Evolutionary conservation across 176 grass and related monocot species (phyloP).

Genomic region (Coix lacrymajobi): DNA sequence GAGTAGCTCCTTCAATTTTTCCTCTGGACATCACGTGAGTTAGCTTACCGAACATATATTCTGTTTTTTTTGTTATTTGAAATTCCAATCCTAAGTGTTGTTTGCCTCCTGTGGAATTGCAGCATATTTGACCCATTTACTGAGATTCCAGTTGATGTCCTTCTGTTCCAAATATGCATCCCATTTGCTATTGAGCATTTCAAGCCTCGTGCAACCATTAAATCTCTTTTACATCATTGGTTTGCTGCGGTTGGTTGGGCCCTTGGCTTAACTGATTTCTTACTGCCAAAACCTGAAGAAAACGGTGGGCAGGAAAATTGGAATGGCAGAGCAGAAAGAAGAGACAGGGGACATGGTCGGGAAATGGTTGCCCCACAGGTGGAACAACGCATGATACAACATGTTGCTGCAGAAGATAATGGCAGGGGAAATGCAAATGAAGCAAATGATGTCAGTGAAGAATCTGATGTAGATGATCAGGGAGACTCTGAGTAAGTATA

Average conservation of each 20-base stretch:
- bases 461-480: conserved; percentile 78
- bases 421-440: conserved; percentile 52
- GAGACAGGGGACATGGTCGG: conserved; percentile 51
- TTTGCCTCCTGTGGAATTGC: conserved; percentile 5
- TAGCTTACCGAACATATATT: not conserved
- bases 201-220: conserved; percentile 84
- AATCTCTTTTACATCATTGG: conserved; percentile 84
- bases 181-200: conserved; percentile 99
- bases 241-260: conserved; percentile 89
- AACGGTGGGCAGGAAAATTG: conserved; percentile 73
- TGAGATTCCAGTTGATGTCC: conserved; percentile 86
- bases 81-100: not conserved
- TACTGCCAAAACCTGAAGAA: conserved; percentile 79
- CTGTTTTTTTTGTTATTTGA: not conserved
- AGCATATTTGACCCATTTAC: conserved; percentile 97
- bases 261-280: conserved; percentile 78
- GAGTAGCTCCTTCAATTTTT: conserved; percentile 73
- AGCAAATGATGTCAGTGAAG: conserved; percentile 59
- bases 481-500: conserved; percentile 83
- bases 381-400: conserved; percentile 55
- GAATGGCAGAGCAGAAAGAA: conserved; percentile 68
- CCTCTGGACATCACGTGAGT: conserved; percentile 87
- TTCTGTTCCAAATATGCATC: conserved; percentile 96
- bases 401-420: conserved; percentile 41
- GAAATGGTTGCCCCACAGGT: conserved; percentile 48